Percentiles rank a stretch among this genome's conserved stretches.
phyloP scores from a whole-genome alignment of 106 monocot genomes.

The Dendrobium officinale region DNA sequence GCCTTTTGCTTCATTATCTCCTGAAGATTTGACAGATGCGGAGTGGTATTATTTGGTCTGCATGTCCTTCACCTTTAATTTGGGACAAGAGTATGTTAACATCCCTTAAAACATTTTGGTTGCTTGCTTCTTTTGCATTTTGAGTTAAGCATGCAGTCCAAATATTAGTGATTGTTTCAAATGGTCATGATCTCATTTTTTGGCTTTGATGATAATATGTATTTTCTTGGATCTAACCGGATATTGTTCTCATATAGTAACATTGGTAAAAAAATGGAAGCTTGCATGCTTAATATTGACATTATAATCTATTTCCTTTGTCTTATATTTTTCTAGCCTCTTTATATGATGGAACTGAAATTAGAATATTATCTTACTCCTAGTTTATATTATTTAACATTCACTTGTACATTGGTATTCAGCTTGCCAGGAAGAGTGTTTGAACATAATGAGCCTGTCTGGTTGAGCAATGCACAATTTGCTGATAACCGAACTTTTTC shows the following conservation, averaged over 20 bases:
- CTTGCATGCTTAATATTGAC: not conserved
- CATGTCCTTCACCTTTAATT: conserved; percentile 84
- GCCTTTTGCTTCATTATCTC: conserved; percentile 66
- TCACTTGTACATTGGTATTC: not conserved
- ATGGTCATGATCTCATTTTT: not conserved
- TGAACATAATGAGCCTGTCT: conserved; percentile 39
- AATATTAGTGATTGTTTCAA: not conserved
- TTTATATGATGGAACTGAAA: not conserved
- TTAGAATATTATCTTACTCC: not conserved
- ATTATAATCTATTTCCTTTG: not conserved
- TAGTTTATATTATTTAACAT: not conserved
- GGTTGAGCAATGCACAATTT: conserved; percentile 61
- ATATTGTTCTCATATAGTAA: not conserved
- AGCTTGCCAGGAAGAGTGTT: conserved; percentile 72
- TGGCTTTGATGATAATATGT: not conserved
- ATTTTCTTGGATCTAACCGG: not conserved
- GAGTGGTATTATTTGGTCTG: conserved; percentile 97
- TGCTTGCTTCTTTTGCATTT: not conserved
- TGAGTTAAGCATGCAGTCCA: not conserved
- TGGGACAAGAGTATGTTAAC: conserved; percentile 54
- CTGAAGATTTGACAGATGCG: conserved; percentile 74
- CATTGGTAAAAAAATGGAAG: not conserved
- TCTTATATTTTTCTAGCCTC: not conserved
- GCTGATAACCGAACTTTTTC: conserved; percentile 53
- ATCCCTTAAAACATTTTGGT: not conserved